phyloP scores from a whole-genome alignment of 2,329 filamentous ascomycete species.

The Aureobasidium sp. region DNA sequence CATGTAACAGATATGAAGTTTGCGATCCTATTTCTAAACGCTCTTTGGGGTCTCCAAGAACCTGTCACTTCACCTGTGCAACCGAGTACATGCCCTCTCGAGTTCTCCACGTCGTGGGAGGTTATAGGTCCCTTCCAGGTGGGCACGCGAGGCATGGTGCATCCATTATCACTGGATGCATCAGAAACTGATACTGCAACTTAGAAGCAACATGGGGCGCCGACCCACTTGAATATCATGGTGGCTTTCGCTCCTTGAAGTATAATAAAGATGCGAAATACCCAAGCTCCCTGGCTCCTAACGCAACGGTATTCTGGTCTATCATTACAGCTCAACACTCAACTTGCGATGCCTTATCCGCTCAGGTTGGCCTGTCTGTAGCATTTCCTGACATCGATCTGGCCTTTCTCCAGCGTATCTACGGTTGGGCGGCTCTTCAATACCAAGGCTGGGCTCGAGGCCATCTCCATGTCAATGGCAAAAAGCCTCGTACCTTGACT shows the following conservation, averaged over 20 bases:
- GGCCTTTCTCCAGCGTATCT: constrained; percentile 43
- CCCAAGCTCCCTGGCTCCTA: constrained; percentile 41
- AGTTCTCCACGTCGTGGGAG: constrained; percentile 37
- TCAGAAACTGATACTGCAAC: constrained; percentile 8
- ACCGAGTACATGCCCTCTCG: constrained; percentile 12
- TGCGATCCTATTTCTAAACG: background rate
- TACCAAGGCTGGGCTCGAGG: constrained; percentile 52
- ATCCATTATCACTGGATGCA: background rate
- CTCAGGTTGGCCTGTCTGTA: constrained; percentile 34
- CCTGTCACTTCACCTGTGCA: background rate
- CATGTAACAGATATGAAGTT: background rate
- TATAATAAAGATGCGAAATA: constrained; percentile 36
- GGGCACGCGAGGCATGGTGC: constrained; percentile 46
- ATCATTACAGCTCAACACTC: constrained; percentile 26
- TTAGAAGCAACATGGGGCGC: constrained; percentile 50
- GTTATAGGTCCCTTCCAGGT: constrained; percentile 49
- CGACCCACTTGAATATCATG: constrained; percentile 46
- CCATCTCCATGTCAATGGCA: constrained; percentile 29
- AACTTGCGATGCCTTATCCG: constrained; percentile 18
- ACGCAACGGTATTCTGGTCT: constrained; percentile 44
- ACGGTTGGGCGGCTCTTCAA: constrained; percentile 51
- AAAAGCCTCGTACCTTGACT: constrained; percentile 27
- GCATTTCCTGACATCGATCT: constrained; percentile 45
- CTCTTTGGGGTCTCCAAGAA: background rate
- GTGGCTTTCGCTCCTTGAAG: constrained; percentile 42